Percentiles rank a stretch among this genome's conserved stretches.
Evolutionary conservation across 2,329 filamentous ascomycete species (phyloP).

Genomic region (Didymella glomerata): DNA sequence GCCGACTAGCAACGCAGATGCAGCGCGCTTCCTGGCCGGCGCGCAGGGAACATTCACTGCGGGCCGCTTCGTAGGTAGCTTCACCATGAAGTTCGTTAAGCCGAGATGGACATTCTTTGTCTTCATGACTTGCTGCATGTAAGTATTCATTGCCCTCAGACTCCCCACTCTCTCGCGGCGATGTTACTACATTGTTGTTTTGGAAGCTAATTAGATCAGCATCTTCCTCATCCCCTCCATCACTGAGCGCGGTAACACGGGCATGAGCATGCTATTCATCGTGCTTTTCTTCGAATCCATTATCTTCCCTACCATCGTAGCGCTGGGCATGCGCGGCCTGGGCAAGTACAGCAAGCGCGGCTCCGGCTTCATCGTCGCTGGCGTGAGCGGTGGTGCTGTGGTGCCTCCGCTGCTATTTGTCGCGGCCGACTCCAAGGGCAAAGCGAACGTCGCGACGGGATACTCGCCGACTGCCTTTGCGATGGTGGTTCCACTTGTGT

Average conservation of each 20-base stretch:
- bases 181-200: conserved; percentile 12
- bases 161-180: too few relatives aligned
- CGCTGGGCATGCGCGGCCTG: conserved; percentile 77
- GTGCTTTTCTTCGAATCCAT: conserved; percentile 85
- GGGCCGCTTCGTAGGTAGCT: conserved; percentile 73
- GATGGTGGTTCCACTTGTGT: conserved; percentile 71
- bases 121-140: conserved; percentile 66
- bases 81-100: conserved; percentile 71
- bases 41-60: conserved; percentile 77
- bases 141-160: too few relatives aligned
- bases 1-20: conserved; percentile 58
- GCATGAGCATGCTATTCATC: conserved; percentile 70
- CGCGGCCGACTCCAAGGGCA: conserved; percentile 69
- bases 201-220: conserved; percentile 65
- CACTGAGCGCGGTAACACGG: conserved; percentile 60
- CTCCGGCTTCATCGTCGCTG: conserved; percentile 75
- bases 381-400: conserved; percentile 74
- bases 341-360: conserved; percentile 81
- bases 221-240: conserved; percentile 65
- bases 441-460: conserved; percentile 25
- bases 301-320: conserved; percentile 83
- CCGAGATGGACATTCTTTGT: conserved; percentile 75
- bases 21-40: conserved; percentile 74
- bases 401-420: conserved; percentile 76
- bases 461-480: conserved; percentile 63